Evolutionary conservation across 352 stramenopile species (phyloP).

Genomic region (Phytopythium oedochilum): DNA sequence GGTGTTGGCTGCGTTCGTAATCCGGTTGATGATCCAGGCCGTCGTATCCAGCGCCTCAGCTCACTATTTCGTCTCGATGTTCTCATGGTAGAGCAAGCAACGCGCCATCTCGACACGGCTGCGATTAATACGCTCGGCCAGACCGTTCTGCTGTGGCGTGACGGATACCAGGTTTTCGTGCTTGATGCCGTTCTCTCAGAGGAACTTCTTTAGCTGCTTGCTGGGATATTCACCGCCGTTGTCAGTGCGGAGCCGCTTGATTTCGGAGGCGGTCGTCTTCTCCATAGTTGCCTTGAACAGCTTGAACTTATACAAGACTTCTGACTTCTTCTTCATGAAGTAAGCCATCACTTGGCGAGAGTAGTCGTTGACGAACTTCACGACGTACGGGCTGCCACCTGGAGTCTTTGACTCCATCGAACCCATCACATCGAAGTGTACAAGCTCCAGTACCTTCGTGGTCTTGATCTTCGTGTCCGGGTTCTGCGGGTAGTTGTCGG

Average conservation of each 20-base stretch:
- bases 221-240: conserved; percentile 15
- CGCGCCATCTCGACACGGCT: conserved; percentile 10
- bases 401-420: conserved; percentile 11
- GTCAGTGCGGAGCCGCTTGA: conserved; percentile 12
- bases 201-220: conserved; percentile 1
- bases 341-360: conserved; percentile 14
- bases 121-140: conserved; percentile 16
- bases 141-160: conserved; percentile 14
- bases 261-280: background rate
- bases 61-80: conserved; percentile 10
- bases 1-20: conserved; percentile 7
- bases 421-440: conserved; percentile 14
- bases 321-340: conserved; percentile 16
- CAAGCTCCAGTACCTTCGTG: conserved; percentile 6
- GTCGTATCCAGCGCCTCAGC: conserved; percentile 13
- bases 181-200: conserved; percentile 4
- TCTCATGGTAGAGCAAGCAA: conserved; percentile 11
- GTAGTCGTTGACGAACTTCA: conserved; percentile 21
- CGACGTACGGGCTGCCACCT: conserved; percentile 8
- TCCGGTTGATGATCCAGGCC: conserved; percentile 11
- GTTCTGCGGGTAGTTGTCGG: conserved; percentile 2
- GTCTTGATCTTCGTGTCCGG: conserved; percentile 16
- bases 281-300: conserved; percentile 7
- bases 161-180: conserved; percentile 15
- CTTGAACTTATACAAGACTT: conserved; percentile 12